Evolutionary conservation across 2,329 filamentous ascomycete genomes (phyloP), one percentile per base, ranked within the genome.

Genomic region (Clarireedia homoeocarpa): DNA sequence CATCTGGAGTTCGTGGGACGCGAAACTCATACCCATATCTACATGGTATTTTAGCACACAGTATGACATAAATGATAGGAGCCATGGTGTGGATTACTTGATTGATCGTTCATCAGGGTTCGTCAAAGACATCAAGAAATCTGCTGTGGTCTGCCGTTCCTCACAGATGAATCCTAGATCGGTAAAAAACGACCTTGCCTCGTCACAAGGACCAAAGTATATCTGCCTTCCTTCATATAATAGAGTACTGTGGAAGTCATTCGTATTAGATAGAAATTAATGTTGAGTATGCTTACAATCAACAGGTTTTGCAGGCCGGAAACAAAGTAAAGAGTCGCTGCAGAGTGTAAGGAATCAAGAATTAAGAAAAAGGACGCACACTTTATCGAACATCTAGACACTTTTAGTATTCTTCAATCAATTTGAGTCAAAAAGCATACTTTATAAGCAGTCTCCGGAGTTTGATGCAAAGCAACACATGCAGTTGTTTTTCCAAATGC

Each of bases 101-200:
- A 51, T 56, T 42, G 15, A 17, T 3, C 54, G 39, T 73, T 36
- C 73, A 72, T 59, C 72, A 2, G 77, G 72, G 51, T 81, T 81
- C 6, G 83, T 89, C 66, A 92, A 84, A 2, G 85, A 89, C 0
- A 88, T 91, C 45, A 92, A 72, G 70, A 92, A 92, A 68, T 94
- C 89, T 1, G 83, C 62, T 2, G 66, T 69, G 10, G 67, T 69
- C 52, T 68, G 65, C 9, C 86, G 78, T 30, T 82, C 78, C 0
- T 86, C 85, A 64, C 86, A 89, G 12, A 81, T 75, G 63, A 91
- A 92, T 0, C 88, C 88, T 30, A 91, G 74, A n/a, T 80, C 73
- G 49, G 83, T 71, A 61, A 91, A 91, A 66, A 88, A 91, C 17
- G 76, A 70, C 65, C 81, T 86, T 1, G 87, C 88, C 3, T 80